Conservation (phyloP, 2,329 filamentous ascomycete species). For the Alternaria solani region DNA sequence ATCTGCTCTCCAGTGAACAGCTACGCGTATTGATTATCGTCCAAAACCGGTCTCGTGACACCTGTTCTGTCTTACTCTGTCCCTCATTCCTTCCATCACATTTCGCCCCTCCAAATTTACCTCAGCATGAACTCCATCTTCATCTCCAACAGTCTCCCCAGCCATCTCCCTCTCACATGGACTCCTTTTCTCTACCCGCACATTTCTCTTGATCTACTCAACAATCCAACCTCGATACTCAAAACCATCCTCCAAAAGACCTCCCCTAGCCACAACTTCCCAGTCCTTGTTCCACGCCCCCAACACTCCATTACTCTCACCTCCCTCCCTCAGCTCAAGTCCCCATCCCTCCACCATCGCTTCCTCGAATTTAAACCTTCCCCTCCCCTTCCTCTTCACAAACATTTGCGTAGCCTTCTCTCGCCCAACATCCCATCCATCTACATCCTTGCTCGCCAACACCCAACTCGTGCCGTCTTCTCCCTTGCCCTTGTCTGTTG, state of each 20-base stretch:
- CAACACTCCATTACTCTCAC: background rate
- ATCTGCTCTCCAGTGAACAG: background rate
- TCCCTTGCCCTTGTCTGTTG: background rate
- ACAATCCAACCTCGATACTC: background rate
- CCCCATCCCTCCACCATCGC: background rate
- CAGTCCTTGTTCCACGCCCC: background rate
- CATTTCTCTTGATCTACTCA: background rate
- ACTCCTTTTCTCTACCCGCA: too few relatives aligned
- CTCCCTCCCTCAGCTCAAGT: background rate
- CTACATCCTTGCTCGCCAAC: background rate
- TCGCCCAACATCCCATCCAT: background rate
- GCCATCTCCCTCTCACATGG: too few relatives aligned
- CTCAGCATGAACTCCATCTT: background rate
- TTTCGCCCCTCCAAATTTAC: background rate
- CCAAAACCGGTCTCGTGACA: background rate
- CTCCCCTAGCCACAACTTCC: too few relatives aligned
- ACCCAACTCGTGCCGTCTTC: background rate
- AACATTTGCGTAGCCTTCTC: background rate
- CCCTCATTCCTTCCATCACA: background rate
- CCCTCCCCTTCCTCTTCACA: background rate
- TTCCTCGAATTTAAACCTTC: background rate
- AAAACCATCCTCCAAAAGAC: background rate
- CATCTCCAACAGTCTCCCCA: background rate
- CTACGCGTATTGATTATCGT: background rate
- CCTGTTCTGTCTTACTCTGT: background rate